Percentiles rank a stretch among this genome's conserved stretches.
Conservation (phyloP, 306 rosid genomes). For the Cucurbita maxima region DNA sequence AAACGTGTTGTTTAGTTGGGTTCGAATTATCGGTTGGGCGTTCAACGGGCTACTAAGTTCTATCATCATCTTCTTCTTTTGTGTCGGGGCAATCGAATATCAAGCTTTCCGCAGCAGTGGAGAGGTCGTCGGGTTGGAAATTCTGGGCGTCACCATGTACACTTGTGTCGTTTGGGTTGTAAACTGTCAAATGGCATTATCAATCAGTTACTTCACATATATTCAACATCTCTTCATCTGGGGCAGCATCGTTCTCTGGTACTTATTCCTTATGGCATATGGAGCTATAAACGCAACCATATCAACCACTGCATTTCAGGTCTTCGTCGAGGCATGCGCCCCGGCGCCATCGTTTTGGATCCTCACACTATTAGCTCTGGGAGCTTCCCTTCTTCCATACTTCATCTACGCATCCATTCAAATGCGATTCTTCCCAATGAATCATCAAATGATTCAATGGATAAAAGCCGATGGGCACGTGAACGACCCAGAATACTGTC, state of each 20-base stretch:
- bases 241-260: constrained; percentile 78
- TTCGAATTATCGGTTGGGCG: constrained; percentile 55
- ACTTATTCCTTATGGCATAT: constrained; percentile 65
- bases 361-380: constrained; percentile 42
- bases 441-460: constrained; percentile 89
- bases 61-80: constrained; percentile 58
- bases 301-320: constrained; percentile 81
- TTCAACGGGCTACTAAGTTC: constrained; percentile 52
- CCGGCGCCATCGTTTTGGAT: constrained; percentile 76
- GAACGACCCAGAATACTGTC: constrained; percentile 65
- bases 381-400: constrained; percentile 59
- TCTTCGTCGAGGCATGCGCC: constrained; percentile 80
- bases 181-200: constrained; percentile 90
- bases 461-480: constrained; percentile 59
- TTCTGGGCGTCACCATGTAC: constrained; percentile 73
- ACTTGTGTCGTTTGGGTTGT: constrained; percentile 88
- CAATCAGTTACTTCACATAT: constrained; percentile 70
- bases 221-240: constrained; percentile 84
- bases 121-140: constrained; percentile 43
- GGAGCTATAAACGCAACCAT: constrained; percentile 58
- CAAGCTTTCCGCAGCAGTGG: constrained; percentile 86
- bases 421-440: constrained; percentile 69
- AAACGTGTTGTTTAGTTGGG: constrained; percentile 82
- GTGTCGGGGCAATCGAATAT: constrained; percentile 37
- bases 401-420: constrained; percentile 47